Conservation (phyloP, 345 rosid species). For the Populus ilicifolia region DNA sequence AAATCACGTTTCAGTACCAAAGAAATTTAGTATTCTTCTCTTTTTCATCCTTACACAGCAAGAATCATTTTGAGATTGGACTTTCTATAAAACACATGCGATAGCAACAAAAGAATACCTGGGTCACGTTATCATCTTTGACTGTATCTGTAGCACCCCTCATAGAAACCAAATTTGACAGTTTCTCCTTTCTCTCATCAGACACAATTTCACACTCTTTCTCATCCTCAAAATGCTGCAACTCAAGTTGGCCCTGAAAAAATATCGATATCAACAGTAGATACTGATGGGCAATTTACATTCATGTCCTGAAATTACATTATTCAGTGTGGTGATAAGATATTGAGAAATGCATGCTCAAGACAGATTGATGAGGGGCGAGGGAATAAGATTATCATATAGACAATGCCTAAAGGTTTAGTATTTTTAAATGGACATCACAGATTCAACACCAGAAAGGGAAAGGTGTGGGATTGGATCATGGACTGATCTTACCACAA, state of each 20-base stretch:
- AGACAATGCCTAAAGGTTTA: background rate
- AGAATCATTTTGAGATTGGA: background rate
- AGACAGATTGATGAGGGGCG: background rate
- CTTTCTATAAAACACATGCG: background rate
- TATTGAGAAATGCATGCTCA: background rate
- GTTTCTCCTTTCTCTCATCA: constrained; percentile 22
- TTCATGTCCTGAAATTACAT: constrained; percentile 25
- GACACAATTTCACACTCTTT: constrained; percentile 9
- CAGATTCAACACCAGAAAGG: background rate
- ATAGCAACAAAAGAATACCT: constrained; percentile 42
- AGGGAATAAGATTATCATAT: background rate
- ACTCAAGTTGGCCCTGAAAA: constrained; percentile 9
- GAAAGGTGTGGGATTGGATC: background rate
- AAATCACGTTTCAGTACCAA: constrained; percentile 15
- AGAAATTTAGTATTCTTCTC: background rate
- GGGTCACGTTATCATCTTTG: constrained; percentile 53
- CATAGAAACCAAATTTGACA: constrained; percentile 14
- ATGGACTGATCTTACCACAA: background rate
- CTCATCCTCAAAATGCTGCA: constrained; percentile 21
- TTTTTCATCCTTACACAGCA: background rate
- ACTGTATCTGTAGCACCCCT: constrained; percentile 25
- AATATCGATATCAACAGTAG: constrained; percentile 13
- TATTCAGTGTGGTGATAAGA: constrained; percentile 12
- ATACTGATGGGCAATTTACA: background rate
- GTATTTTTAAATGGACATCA: background rate